Conservation (phyloP, 2,329 filamentous ascomycete genomes). For the Sphaerulina populicola region DNA sequence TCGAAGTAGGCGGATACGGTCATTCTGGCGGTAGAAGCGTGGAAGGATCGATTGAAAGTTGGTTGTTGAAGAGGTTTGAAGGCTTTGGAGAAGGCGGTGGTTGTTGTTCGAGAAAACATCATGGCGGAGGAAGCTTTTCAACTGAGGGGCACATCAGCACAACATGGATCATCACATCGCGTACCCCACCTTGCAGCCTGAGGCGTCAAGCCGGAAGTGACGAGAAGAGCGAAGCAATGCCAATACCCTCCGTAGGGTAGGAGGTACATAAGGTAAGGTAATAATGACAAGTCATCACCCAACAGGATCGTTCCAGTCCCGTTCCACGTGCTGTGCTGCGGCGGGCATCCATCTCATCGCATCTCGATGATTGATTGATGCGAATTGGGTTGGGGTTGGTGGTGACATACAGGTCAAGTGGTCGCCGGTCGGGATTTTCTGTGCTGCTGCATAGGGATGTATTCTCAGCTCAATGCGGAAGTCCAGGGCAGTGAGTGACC, state of each 20-base stretch:
- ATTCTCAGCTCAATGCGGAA: not conserved
- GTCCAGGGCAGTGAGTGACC: not conserved
- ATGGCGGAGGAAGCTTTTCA: conserved; percentile 4
- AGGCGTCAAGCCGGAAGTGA: not conserved
- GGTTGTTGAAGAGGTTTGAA: conserved; percentile 23
- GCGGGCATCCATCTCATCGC: not conserved
- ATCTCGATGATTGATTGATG: not conserved
- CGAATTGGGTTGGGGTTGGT: not conserved
- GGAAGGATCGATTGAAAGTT: conserved; percentile 46
- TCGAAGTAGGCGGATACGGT: conserved; percentile 58
- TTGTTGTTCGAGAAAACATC: conserved; percentile 10
- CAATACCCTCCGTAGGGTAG: too few relatives aligned
- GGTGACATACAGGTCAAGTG: not conserved
- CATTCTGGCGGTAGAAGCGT: conserved; percentile 66
- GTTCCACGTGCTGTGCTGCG: not conserved
- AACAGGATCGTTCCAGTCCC: not conserved
- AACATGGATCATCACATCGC: not conserved
- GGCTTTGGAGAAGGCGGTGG: conserved; percentile 20
- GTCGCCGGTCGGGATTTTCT: not conserved
- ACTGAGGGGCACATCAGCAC: conserved; percentile 1
- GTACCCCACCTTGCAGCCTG: not conserved
- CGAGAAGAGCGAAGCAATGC: not conserved
- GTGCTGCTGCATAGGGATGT: not conserved
- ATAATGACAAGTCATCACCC: too few relatives aligned
- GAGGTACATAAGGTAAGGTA: too few relatives aligned